Evolutionary conservation across 78 protist genomes (phyloP).

Genomic region (Dictyostelium brefeldianum): DNA sequence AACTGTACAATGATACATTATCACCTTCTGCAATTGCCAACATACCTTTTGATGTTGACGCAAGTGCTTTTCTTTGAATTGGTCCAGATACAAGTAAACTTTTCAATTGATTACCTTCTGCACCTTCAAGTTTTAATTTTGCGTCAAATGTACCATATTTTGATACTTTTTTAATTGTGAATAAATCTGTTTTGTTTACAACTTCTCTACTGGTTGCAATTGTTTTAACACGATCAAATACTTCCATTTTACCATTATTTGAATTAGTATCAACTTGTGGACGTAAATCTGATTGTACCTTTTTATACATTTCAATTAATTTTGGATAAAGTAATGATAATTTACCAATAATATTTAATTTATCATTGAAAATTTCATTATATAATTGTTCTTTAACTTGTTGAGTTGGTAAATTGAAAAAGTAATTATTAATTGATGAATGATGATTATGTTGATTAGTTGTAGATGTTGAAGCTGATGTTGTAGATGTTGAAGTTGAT

Average conservation of each 20-base stretch:
- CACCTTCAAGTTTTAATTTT: slow-evolving; percentile 63
- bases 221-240: background rate
- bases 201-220: background rate
- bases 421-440: slow-evolving; percentile 1
- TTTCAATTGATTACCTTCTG: slow-evolving; percentile 56
- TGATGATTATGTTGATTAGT: background rate
- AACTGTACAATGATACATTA: slow-evolving; percentile 5
- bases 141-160: slow-evolving; percentile 62
- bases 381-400: slow-evolving; percentile 31
- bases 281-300: background rate
- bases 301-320: slow-evolving; percentile 30
- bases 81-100: slow-evolving; percentile 13
- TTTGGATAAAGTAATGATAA: slow-evolving; percentile 38
- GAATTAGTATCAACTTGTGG: background rate
- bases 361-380: background rate
- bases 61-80: slow-evolving; percentile 46
- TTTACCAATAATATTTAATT: background rate
- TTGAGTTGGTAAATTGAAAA: slow-evolving; percentile 50
- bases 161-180: slow-evolving; percentile 36
- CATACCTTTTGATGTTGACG: slow-evolving; percentile 29
- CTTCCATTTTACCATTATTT: background rate
- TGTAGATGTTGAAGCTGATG: background rate
- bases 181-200: slow-evolving; percentile 27
- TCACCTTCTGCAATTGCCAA: slow-evolving; percentile 66
- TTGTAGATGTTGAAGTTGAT: background rate